These are phyloP conservation scores for Aureobasidium leucospermi DNA, from an alignment of 2,329 filamentous ascomycete species.

Conservation along the genomic window DNA sequence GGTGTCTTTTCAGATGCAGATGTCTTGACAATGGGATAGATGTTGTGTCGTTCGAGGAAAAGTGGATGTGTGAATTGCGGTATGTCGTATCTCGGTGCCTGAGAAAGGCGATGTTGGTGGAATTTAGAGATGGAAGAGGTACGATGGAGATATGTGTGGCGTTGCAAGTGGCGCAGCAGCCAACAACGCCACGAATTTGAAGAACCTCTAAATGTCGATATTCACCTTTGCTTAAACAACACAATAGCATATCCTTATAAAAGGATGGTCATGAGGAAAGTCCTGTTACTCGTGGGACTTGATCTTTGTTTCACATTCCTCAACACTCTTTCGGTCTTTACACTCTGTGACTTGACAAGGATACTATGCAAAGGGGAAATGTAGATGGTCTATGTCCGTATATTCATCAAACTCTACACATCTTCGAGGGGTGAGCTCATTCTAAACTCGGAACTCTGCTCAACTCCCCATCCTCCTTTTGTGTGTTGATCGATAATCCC, in stretches of 20 bases:
- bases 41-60: too few species aligned
- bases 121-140: not conserved
- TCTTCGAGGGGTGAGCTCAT: not conserved
- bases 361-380: not conserved
- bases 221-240: too few species aligned
- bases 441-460: not conserved
- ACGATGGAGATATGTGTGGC: not conserved
- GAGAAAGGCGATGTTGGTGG: not conserved
- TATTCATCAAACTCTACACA: not conserved
- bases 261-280: too few species aligned
- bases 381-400: conserved; percentile 1
- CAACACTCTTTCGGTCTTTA: not conserved
- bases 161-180: not conserved
- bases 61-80: not conserved
- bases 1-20: not conserved
- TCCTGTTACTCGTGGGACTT: too few species aligned
- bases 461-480: not conserved
- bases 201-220: too few species aligned
- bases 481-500: not conserved
- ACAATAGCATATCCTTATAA: too few species aligned
- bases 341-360: not conserved
- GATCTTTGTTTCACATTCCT: too few species aligned
- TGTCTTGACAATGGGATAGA: too few species aligned
- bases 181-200: not conserved
- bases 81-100: not conserved